Conservation (phyloP, 495 filamentous ascomycete species). For the Aspergillus nidulans region DNA sequence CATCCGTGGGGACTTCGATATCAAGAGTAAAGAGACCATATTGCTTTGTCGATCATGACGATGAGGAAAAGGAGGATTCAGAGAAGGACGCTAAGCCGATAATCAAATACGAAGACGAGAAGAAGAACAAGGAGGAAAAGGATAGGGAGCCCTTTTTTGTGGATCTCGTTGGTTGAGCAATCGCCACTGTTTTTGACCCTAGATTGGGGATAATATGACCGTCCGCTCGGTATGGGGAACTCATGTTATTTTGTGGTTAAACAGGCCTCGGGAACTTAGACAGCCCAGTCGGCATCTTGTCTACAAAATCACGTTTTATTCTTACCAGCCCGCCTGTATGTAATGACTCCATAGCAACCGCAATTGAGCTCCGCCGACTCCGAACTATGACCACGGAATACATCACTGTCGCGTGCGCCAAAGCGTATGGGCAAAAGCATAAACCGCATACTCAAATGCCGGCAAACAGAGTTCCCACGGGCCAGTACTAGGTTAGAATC, state of each 20-base stretch:
- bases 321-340: not conserved
- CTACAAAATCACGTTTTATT: not conserved
- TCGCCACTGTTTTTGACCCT: too few relatives aligned
- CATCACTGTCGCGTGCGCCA: not conserved
- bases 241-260: too few relatives aligned
- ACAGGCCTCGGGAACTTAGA: too few relatives aligned
- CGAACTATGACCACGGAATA: not conserved
- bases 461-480: not conserved
- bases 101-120: conserved; percentile 6
- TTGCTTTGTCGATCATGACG: not conserved
- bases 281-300: not conserved
- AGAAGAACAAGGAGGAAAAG: not conserved
- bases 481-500: not conserved
- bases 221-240: too few relatives aligned
- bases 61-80: not conserved
- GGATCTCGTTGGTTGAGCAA: not conserved
- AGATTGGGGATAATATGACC: too few relatives aligned
- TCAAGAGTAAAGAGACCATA: not conserved
- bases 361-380: not conserved
- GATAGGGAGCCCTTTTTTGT: not conserved
- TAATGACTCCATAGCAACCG: not conserved
- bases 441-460: not conserved
- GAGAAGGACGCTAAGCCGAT: not conserved
- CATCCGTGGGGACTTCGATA: not conserved
- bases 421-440: not conserved